Evolutionary conservation across 208 protist genomes (phyloP), one percentile per base, ranked within the genome.

Genomic region (Trypanosoma lewisi): DNA sequence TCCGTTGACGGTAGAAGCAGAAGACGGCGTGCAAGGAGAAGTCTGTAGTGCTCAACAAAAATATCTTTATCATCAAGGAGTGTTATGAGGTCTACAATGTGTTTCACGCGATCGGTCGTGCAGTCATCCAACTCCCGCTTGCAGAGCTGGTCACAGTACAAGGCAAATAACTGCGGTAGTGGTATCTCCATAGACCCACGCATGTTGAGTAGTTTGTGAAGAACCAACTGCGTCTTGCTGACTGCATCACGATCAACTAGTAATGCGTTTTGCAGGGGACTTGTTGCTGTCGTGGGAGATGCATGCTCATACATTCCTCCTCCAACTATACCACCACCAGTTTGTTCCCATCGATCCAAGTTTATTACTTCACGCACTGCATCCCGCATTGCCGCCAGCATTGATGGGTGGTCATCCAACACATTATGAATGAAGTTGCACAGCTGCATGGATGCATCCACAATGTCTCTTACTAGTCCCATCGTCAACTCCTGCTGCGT

Each of bases 21-120:
- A 17, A 90, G 62, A 19, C 83, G 80, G 34, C 75, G 77, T 25
- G 78, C 73, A 19, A 91, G 63, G 8, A 67, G 74, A 31, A 77
- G 41, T 30, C 70, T 73, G 58, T 83, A 78, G 58, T 83, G 62
- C 67, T 87, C 78, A 2, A 91, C 49, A 48, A 87, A 87, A 0
- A 75, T 67, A 62, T 87, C 80, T 54, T 91, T 87, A 54, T 83
- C 72, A 63, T 87, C 80, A 14, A 91, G 49, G 19, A 85, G 63
- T 2, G 67, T 39, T 11, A 75, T 78, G 9, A 91, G 66, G 9
- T 51, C 60, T 12, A 68, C 72, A 8, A 91, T 60, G 39, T 47
- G 27, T 25, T 56, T 19, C n/a, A 33, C 39, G 30, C 30, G 37
- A 19, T 36, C 19, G 23, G 50, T 49, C 11, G 28, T 48, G 14